A percentile compares a stretch with the other conserved stretches of the same genome.
Conservation (phyloP, 75 land plant genomes). For the Picea sitchensis region DNA sequence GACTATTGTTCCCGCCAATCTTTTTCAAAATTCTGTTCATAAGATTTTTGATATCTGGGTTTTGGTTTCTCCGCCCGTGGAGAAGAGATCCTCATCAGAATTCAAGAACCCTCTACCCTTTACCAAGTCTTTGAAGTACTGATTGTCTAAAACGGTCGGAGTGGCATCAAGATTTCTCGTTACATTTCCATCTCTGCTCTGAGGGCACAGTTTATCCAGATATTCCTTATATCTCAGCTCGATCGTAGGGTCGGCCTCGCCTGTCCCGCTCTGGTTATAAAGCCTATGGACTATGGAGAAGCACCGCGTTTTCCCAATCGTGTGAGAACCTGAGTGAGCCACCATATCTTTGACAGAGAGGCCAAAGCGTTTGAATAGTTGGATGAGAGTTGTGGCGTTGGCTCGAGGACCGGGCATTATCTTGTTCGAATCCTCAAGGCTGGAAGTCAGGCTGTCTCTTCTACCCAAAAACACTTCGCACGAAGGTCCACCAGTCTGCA, state of each 20-base stretch:
- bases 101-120: too few species aligned
- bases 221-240: not conserved
- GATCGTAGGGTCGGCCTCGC: constrained; percentile 58
- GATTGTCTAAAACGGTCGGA: too few species aligned
- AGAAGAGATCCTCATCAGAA: too few species aligned
- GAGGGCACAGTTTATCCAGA: too few species aligned
- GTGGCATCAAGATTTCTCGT: too few species aligned
- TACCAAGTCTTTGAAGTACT: too few species aligned
- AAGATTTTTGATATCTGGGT: too few species aligned
- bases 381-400: constrained; percentile 48
- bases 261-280: constrained; percentile 70
- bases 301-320: constrained; percentile 70
- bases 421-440: constrained; percentile 46
- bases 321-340: constrained; percentile 34
- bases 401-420: constrained; percentile 72
- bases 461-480: constrained; percentile 77
- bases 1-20: too few species aligned
- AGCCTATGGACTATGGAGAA: constrained; percentile 63
- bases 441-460: constrained; percentile 63
- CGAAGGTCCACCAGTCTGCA: constrained; percentile 62
- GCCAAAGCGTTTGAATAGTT: constrained; percentile 38
- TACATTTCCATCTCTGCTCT: too few species aligned
- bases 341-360: constrained; percentile 18
- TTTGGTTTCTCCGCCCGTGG: too few species aligned
- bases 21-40: too few species aligned